Evolutionary conservation across 2,329 filamentous ascomycete genomes (phyloP).

Genomic region (Hypoxylon sp.): DNA sequence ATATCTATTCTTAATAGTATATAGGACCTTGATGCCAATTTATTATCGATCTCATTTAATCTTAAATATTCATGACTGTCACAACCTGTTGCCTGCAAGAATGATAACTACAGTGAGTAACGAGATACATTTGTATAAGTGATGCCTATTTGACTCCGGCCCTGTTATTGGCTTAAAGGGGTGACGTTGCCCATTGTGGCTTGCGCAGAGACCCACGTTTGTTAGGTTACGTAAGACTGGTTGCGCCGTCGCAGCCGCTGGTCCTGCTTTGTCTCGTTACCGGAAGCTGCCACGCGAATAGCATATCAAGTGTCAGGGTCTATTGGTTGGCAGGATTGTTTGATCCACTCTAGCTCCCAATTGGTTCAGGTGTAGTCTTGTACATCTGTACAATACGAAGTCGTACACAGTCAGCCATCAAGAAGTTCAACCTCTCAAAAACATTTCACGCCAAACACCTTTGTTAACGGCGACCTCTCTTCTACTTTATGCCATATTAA

Average conservation of each 20-base stretch:
- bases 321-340: constrained; percentile 11
- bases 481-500: constrained; percentile 1
- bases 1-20: neutral
- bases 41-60: neutral
- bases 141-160: constrained; percentile 14
- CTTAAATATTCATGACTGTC: neutral
- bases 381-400: constrained; percentile 46
- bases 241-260: constrained; percentile 26
- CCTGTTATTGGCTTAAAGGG: constrained; percentile 25
- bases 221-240: constrained; percentile 16
- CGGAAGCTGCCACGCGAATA: constrained; percentile 28
- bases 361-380: constrained; percentile 36
- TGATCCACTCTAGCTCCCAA: constrained; percentile 40
- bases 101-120: neutral
- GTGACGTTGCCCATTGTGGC: constrained; percentile 42
- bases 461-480: constrained; percentile 20
- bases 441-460: constrained; percentile 33
- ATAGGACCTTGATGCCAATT: neutral
- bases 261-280: constrained; percentile 1
- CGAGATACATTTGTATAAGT: neutral
- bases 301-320: constrained; percentile 6
- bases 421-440: constrained; percentile 42
- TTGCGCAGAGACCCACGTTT: constrained; percentile 22
- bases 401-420: constrained; percentile 35
- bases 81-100: neutral